Evolutionary conservation across 2,329 filamentous ascomycete species (phyloP), one percentile per base, ranked within the genome.

Genomic region (Drechslerella dactyloides): DNA sequence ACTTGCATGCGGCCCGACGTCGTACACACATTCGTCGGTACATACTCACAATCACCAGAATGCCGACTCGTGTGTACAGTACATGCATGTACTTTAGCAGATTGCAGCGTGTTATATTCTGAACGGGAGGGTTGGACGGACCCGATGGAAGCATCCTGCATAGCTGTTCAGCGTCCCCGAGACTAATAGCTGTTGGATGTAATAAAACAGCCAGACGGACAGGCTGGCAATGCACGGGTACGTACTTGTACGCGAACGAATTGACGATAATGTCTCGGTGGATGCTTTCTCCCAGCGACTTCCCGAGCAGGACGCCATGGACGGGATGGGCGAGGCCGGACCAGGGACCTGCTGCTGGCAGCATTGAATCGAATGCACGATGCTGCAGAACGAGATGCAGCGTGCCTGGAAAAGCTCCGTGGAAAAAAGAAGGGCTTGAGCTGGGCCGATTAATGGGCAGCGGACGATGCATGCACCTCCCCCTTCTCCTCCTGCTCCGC

Each of bases 401-500:
- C 46, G 46, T 58, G 56, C 58, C 51, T 53, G 59, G 58, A 27
- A 64, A 72, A 44, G 50, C 56, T 72, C 66, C 68, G 68, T 61
- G 55, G 56, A 59, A 61, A 58, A 59, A 57, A n/a, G 65, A 58
- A 69, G 17, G 40, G 35, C 56, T 48, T 17, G 59, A 15, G 11
- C 21, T 23, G 19, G 54, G 35, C 17, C 17, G 52, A 55, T 19
- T 33, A 51, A 51, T 19, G 10, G 24, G 46, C 19, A 21, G 46
- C 11, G 46, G 19, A 21, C 17, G 19, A 17, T 7, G 60, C 51
- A 55, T 63, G 50, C 50, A 63, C 53, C 51, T 52, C 48, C 61
- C 61, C 33, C 27, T 37, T 44, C 50, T 44, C 24, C 55, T 53
- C 33, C 21, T 59, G 19, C 13, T 61, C 46, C 13, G 15, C 48